Evolutionary conservation across 345 rosid species (phyloP).

Genomic region (Trapa bicornis): DNA sequence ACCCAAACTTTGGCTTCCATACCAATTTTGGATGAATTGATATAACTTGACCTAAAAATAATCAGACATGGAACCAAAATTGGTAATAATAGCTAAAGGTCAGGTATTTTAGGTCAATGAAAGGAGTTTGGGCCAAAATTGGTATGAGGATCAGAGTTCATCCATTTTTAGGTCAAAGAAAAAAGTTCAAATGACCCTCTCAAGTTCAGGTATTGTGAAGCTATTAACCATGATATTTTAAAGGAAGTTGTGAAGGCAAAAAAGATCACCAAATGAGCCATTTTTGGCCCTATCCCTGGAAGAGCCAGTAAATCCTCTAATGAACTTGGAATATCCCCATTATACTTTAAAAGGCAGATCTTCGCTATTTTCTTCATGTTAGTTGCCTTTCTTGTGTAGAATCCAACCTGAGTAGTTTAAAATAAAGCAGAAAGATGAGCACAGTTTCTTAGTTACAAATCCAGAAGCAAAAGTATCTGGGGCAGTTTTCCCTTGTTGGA

Average conservation of each 20-base stretch:
- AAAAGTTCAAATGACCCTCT: no score
- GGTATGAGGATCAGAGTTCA: no score
- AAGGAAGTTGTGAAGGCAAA: background rate
- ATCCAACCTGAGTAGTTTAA: slow-evolving; percentile 51
- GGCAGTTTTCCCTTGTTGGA: background rate
- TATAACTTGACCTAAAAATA: no score
- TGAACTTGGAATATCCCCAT: slow-evolving; percentile 77
- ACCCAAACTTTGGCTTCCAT: no score
- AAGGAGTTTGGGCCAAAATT: no score
- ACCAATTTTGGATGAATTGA: no score
- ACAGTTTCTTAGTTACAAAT: background rate
- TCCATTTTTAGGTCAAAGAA: no score
- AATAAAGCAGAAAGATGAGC: background rate
- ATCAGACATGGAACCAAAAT: no score
- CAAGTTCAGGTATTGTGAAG: no score
- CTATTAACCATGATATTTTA: no score
- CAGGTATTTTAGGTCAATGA: no score
- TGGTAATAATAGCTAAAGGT: no score
- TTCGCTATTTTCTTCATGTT: slow-evolving; percentile 89
- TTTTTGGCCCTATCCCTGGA: slow-evolving; percentile 95
- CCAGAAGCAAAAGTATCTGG: background rate
- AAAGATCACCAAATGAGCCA: slow-evolving; percentile 40
- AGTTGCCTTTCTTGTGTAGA: slow-evolving; percentile 77
- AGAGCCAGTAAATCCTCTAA: slow-evolving; percentile 77
- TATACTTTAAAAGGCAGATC: slow-evolving; percentile 58